Evolutionary conservation across 768 basidiomycete species (phyloP).

Genomic region (Plicaturopsis crispa): DNA sequence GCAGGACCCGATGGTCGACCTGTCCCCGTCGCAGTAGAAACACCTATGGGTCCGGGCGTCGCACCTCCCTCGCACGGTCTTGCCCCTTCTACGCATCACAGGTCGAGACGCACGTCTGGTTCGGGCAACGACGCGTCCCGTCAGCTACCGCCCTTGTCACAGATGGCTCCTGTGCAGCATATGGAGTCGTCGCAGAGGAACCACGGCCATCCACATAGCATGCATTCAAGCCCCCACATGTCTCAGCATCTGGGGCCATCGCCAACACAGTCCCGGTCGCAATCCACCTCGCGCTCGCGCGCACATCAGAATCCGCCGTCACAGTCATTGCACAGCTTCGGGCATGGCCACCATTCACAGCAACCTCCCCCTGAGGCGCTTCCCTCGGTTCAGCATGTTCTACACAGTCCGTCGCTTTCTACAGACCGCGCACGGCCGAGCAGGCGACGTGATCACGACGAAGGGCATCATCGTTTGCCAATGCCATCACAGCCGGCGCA

Average conservation of each 20-base stretch:
- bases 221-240: slow-evolving; percentile 1
- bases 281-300: slow-evolving; percentile 45
- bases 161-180: slow-evolving; percentile 37
- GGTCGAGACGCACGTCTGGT: slow-evolving; percentile 27
- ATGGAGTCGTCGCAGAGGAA: slow-evolving; percentile 23
- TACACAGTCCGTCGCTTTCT: slow-evolving; percentile 43
- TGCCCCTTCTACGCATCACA: slow-evolving; percentile 27
- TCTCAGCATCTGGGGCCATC: not conserved
- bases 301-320: slow-evolving; percentile 34
- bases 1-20: slow-evolving; percentile 43
- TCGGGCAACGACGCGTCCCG: slow-evolving; percentile 35
- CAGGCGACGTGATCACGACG: slow-evolving; percentile 43
- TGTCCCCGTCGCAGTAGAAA: slow-evolving; percentile 40
- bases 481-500: slow-evolving; percentile 28
- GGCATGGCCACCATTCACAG: slow-evolving; percentile 32
- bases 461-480: slow-evolving; percentile 24
- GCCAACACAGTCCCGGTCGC: slow-evolving; percentile 21
- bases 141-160: slow-evolving; percentile 41
- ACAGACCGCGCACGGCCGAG: slow-evolving; percentile 31
- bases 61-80: slow-evolving; percentile 31
- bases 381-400: slow-evolving; percentile 34
- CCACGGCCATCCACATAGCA: slow-evolving; percentile 25
- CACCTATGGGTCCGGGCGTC: slow-evolving; percentile 33
- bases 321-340: slow-evolving; percentile 27
- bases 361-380: slow-evolving; percentile 40